These are phyloP conservation scores for Athelia psychrophila DNA, from an alignment of 1,284 basidiomycete genomes.

Conservation along the genomic window DNA sequence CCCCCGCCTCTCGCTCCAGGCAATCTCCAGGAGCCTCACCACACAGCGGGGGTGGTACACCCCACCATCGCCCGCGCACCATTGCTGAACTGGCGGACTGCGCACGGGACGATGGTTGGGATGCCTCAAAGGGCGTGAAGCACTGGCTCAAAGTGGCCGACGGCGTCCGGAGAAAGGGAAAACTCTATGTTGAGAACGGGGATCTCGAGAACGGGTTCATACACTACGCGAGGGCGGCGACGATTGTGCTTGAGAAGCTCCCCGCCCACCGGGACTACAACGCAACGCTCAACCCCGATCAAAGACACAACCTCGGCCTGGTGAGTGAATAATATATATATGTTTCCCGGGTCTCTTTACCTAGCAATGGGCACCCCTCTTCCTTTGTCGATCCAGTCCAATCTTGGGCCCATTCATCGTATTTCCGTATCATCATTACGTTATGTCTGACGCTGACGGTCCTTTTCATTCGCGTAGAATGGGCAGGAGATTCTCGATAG, in stretches of 20 bases:
- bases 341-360: not conserved
- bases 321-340: slow-evolving; percentile 37
- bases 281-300: slow-evolving; percentile 38
- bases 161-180: slow-evolving; percentile 45
- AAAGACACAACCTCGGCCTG: slow-evolving; percentile 51
- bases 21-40: slow-evolving; percentile 37
- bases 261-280: slow-evolving; percentile 55
- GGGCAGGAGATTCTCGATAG: slow-evolving; percentile 63
- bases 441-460: slow-evolving; percentile 5
- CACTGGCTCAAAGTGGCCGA: slow-evolving; percentile 54
- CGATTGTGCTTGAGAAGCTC: slow-evolving; percentile 60
- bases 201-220: slow-evolving; percentile 60
- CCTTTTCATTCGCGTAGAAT: slow-evolving; percentile 40
- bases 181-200: slow-evolving; percentile 34
- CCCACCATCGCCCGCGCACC: slow-evolving; percentile 41
- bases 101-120: slow-evolving; percentile 46
- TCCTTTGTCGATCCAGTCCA: not conserved
- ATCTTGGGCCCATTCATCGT: too few relatives aligned
- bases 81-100: slow-evolving; percentile 55
- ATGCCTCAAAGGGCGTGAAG: slow-evolving; percentile 49
- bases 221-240: slow-evolving; percentile 57
- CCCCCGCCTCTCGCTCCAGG: not conserved
- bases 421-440: slow-evolving; percentile 3
- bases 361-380: not conserved
- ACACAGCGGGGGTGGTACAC: slow-evolving; percentile 62